Base-by-base conservation (phyloP, 225 moss, liverwort and hornwort genomes). In the Neckera pumila region DNA sequence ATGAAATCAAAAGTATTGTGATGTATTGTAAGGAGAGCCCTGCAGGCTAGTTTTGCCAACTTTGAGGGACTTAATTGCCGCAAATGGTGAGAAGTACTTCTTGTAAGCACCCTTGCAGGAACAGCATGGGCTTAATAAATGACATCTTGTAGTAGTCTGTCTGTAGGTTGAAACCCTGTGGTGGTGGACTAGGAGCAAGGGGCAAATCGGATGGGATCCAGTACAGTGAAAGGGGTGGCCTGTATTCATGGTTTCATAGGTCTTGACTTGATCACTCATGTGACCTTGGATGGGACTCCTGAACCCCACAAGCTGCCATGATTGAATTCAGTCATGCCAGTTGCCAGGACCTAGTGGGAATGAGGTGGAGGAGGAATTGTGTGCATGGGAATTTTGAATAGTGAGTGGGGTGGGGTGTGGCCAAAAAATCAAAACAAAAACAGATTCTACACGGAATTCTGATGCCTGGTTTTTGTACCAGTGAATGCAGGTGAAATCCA, bases 281-380 rank as follows among this genome's bases (percentile, higher is more conserved):
- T 87, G 87, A 84, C 47, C 61, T 60, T 73, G 89, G 87, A 89
- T 84, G 84, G 75, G 91, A 84, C 89, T 81, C 61, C 67, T 66
- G 87, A 87, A 61, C 62, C 84, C 81, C 81, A 61, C 84, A 87
- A 87, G 89, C 79, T 81, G 87, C 84, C 89, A 89, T 86, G 79
- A 91, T 91, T 91, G 91, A 91, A 81, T 45, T 61, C 87, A 80
- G 87, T 85, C 87, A 85, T 10, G 54, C 91, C 80, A 87, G 87
- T 70, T 76, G 80, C 75, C 61, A 84, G 76, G 86, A 72, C 82
- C 77, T 53, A 43, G 80, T 30, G 66, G 54, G 54, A 42, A 33
- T 51, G 85, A 76, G 85, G 85, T 74, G 63, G 85, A 74, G 63
- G 65, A 63, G 63, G 69, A 89, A 57, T 86, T 74, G 47, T 81